Base-by-base conservation (phyloP, 345 rosid genomes). In the Pseudoturritis turrita region DNA sequence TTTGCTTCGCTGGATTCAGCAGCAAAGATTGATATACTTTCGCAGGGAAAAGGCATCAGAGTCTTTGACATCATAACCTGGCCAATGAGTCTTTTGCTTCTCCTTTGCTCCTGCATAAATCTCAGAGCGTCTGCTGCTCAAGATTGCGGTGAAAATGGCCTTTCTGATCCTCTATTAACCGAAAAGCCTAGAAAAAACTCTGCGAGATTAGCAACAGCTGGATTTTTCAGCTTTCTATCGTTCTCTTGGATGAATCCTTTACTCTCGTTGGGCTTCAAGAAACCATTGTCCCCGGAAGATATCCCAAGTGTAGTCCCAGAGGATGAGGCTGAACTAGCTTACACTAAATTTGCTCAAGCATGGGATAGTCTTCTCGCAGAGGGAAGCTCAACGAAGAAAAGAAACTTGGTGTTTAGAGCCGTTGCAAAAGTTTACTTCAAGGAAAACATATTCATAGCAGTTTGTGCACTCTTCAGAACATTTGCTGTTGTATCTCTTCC, bases 241-340 rank as follows among this genome's bases (percentile, higher is more conserved):
- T 88, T 90, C 69, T 83, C 92, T 43, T 90, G 94, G 92, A 81
- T 88, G 39, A 86, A 83, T 75, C 79, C 86, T 41, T 79, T 90
- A 51, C 86, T 86, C 65, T 63, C 82, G 0, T 61, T 80, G 60
- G 96, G 94, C n/a, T 83, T 71, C 81, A 76, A 69, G 6, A 90
- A 78, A 67, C 88, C 88, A 47, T 78, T 90, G 33, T 64, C 68
- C 7, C 63, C 73, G 10, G 85, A 90, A 45, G 94, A 90, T 61
- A 84, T 90, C 53, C 92, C 94, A 31, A 53, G 70, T 8, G 79
- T 89, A 8, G 83, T 80, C 69, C 60, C 78, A 0, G 80, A 85
- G 40, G 90, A 91, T 65, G 92, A 87, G 66, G 87, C 95, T 39
- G 28, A 72, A 41, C 14, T 78, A 62, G 87, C 86, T 53, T 82